Base-by-base conservation (phyloP, 2,329 filamentous ascomycete species). In the Botryotinia globosa region DNA sequence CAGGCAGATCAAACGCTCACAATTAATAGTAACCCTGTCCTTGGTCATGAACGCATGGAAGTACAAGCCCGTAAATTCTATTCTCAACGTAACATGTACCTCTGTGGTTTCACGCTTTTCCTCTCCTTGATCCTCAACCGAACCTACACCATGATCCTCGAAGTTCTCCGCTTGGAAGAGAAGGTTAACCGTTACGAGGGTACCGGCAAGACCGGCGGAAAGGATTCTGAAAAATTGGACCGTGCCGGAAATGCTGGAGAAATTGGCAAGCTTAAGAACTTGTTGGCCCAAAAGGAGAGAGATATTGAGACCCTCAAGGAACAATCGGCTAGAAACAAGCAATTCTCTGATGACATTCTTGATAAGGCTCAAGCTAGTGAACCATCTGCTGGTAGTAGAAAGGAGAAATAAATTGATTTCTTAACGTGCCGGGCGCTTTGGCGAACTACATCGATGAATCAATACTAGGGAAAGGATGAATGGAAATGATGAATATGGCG, bases 51-150 rank as follows among this genome's bases (percentile, higher is more conserved):
- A 82, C 95, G 96, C 76, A 94, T 97, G 89, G 96, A 99, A 85
- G 95, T 98, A 69, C 96, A 99, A 84, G 95, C 96, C 77, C 94
- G 96, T 88, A 99, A 99, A 85, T 99, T 99, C 88, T 99, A 99
- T 89, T 97, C 94, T 75, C 95, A 99, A 87, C 94, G 96, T 84
- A 99, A 99, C 90, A 99, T 99, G 96, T 99, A 99, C 86, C 94
- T 99, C 75, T 98, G 96, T 84, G 96, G 96, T 79, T 99, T 99
- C 87, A 99, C 96, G 8, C 91, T 99, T 76, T 98, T 99, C 90
- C 91, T 99, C 75, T 98, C 95, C 71, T 88, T 99, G 76, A 99
- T 99, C 84, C 93, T 97, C 82, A 98, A 99, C 90, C 95, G 96
- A 81, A 99, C 96, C 81, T 99, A 98, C 86, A 92, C 91, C 81